Evolutionary conservation across 2,329 filamentous ascomycete genomes (phyloP), one percentile per base, ranked within the genome.

Genomic region (Peltaster fructicola): DNA sequence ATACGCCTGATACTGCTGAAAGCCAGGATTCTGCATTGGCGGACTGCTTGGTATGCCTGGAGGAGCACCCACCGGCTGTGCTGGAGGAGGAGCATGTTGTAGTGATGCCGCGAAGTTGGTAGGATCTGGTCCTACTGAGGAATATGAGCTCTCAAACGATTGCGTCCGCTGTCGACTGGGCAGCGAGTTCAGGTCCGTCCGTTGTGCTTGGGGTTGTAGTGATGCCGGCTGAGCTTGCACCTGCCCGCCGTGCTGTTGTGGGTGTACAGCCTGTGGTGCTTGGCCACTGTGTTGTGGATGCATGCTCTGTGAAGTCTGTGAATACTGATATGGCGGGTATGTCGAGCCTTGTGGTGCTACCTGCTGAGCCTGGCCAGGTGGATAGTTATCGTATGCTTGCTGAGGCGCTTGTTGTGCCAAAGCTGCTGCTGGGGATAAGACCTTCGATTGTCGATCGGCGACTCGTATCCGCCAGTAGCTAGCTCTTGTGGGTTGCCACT

Each of bases 401-500:
- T 25, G 27, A 7, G 20, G 40, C 13, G 36, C 38, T 23, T 34
- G 32, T 37, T 42, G 25, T 36, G 42, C n/a, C n/a, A n/a, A n/a
- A n/a, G n/a, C n/a, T n/a, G n/a, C 34, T 6, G 34, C 19, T 20
- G 39, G 24, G 40, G 38, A 32, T 54, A 53, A 10, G 50, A 51
- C 20, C 55, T 50, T 8, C 56, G 43, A 30, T 51, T 52, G 33
- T 60, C 57, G 3, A 56, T 37, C 2, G 58, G 58, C 6, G 53
- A 57, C 32, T 61, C 57, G 30, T 53, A 59, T 14, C 54, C 51
- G 7, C 50, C 46, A 4, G 56, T 57, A 10, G 55, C 51, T 10
- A 62, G 44, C 37, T 62, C 58, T 30, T 61, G 57, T 4, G 58
- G 57, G 22, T 50, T 45, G 12, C 48, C 49, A 23, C 37, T 40